Percentiles rank a stretch among this genome's conserved stretches.
These are phyloP conservation scores for Phytophthora palmivora DNA, from an alignment of 352 stramenopile species.

Conservation along the genomic window DNA sequence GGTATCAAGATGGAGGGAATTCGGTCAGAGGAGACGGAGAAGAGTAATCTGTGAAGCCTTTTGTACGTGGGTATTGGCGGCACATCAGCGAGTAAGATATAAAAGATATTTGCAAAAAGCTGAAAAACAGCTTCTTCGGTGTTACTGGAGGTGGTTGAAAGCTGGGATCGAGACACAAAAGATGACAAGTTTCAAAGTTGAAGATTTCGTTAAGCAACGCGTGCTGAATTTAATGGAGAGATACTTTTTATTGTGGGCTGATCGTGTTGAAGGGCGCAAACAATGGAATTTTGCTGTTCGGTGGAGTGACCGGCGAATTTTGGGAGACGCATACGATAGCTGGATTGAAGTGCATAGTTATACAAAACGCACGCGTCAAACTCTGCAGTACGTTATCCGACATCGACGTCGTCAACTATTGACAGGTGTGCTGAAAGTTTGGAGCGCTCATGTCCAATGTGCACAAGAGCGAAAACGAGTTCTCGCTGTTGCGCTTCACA, in stretches of 20 bases:
- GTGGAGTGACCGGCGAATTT: slow-evolving; percentile 24
- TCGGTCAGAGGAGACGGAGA: slow-evolving; percentile 4
- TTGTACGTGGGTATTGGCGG: slow-evolving; percentile 20
- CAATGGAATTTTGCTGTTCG: slow-evolving; percentile 30
- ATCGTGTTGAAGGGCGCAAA: slow-evolving; percentile 25
- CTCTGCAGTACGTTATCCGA: slow-evolving; percentile 24
- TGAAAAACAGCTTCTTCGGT: slow-evolving; percentile 12
- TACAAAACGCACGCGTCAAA: slow-evolving; percentile 12
- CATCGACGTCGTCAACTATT: slow-evolving; percentile 27
- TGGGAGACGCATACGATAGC: slow-evolving; percentile 27
- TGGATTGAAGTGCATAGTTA: slow-evolving; percentile 25
- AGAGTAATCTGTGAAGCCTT: slow-evolving; percentile 18
- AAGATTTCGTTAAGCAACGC: slow-evolving; percentile 6
- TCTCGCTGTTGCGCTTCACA: slow-evolving; percentile 16
- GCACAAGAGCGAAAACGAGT: slow-evolving; percentile 9
- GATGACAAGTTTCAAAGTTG: slow-evolving; percentile 8
- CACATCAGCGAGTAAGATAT: slow-evolving; percentile 5
- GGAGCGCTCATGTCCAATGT: slow-evolving; percentile 5
- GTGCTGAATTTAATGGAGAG: not conserved
- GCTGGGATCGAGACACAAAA: slow-evolving; percentile 18
- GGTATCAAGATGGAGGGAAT: slow-evolving; percentile 1
- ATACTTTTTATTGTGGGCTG: slow-evolving; percentile 24
- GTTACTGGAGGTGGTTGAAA: slow-evolving; percentile 26
- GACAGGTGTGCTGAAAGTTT: slow-evolving; percentile 12
- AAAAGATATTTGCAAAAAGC: slow-evolving; percentile 21